These are phyloP conservation scores for Coccomyxa subellipsoidea DNA, from an alignment of 163 green algal species.

Conservation along the genomic window DNA sequence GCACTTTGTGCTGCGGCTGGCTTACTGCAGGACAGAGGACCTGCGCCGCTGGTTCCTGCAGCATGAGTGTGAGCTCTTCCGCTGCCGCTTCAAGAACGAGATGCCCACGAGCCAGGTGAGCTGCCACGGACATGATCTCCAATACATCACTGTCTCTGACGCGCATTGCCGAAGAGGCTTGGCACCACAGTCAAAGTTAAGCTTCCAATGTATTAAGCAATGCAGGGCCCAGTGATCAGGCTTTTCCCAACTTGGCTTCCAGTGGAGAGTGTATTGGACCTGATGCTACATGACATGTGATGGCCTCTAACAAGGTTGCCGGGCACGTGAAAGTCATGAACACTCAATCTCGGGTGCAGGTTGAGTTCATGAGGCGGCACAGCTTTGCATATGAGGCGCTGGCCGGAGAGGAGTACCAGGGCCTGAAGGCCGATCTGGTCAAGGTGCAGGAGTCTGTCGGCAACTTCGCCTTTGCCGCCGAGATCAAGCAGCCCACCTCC, in stretches of 20 bases:
- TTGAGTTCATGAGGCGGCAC: constrained; percentile 48
- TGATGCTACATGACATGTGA: too few species aligned
- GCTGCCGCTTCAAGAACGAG: constrained; percentile 65
- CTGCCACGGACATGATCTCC: not conserved
- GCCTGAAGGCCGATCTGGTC: constrained; percentile 39
- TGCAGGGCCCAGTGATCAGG: too few species aligned
- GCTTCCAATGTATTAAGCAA: too few species aligned
- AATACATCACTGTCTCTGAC: too few species aligned
- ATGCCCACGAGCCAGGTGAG: constrained; percentile 12
- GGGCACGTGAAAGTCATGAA: too few species aligned
- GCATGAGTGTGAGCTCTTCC: constrained; percentile 83
- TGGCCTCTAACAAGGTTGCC: too few species aligned
- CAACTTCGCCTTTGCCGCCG: not conserved
- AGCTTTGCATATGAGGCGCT: constrained; percentile 52
- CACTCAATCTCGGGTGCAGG: constrained; percentile 26
- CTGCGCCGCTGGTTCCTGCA: constrained; percentile 42
- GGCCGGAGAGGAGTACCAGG: constrained; percentile 41
- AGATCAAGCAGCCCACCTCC: constrained; percentile 5
- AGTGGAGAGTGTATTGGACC: too few species aligned
- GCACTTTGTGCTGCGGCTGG: constrained; percentile 92
- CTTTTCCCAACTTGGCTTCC: too few species aligned
- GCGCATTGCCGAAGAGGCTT: too few species aligned
- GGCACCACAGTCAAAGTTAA: too few species aligned
- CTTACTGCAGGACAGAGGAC: constrained; percentile 81
- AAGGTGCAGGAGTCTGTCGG: constrained; percentile 24